Base-by-base conservation (phyloP, 768 basidiomycete species). In the Boletus sensibilis region DNA sequence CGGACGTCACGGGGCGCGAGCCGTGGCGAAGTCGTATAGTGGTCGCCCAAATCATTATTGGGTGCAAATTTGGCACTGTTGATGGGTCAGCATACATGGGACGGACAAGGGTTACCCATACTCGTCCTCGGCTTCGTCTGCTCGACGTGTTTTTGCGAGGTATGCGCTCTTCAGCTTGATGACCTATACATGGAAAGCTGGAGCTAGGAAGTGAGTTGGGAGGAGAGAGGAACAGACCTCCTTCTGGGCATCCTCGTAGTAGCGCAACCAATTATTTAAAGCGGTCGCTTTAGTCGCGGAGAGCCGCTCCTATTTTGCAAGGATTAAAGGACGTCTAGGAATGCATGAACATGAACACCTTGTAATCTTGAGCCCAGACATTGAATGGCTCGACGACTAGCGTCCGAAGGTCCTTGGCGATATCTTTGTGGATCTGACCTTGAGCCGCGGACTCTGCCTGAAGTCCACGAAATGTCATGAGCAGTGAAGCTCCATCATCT, bases 71-170 rank as follows among this genome's bases (percentile, higher is more conserved):
- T 92, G 40, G 83, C 90, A 70, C 94, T 96, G 65, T 50, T 38
- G 56, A 58, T 59, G 53, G 57, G 37, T 61, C 27, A 68, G 55
- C 14, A 37, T 29, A 25, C 3, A 34, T 11, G 8, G n/a, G 13
- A 35, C 27, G 41, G 47, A 50, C 31, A 42, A 49, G 48, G 38
- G 29, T 13, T 14, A 1, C 6, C 78, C 92, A 65, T 72, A 96
- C 94, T 96, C 94, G 69, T 97, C 94, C 69, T 93, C 93, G 9
- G 88, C 87, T 67, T 97, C 94, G 64, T 97, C 94, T 16, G 94
- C 94, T 39, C 83, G 82, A 52, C 91, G 83, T 0, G 83, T 86
- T 72, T 94, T 96, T 33, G 79, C 72, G 12, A 92, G 70, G 67
- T 96, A 96, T 52, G 83, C 78, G 50, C 86, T 80, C 73, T 90